Base-by-base conservation (phyloP, 2,329 filamentous ascomycete species). In the Ceratocystis eucalypticola region DNA sequence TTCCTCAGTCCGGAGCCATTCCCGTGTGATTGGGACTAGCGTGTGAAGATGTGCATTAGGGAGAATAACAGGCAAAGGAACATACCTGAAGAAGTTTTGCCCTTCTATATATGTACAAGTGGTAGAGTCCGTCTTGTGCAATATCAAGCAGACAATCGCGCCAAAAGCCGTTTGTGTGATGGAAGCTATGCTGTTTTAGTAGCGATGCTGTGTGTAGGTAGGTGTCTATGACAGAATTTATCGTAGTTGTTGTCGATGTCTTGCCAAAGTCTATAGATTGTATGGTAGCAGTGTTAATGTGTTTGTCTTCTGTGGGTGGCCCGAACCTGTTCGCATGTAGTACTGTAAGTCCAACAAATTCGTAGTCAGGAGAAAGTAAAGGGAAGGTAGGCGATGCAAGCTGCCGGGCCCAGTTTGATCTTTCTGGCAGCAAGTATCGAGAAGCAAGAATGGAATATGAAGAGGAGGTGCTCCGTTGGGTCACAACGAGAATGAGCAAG, bases 241-340 rank as follows among this genome's bases (percentile, higher is more conserved):
- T 25, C 20, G 53, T 33, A 17, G 53, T 30, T 17, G 53, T 33
- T 28, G 28, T n/a, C 53, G 37, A 3, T 15, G 22, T 57, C 53
- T 57, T 30, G 25, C 30, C 37, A 41, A 41, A 5, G 53, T 30
- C 53, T 57, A 1, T 25, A 57, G 22, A 22, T 57, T 15, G 22
- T 17, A 25, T 50, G 22, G 22, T 17, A 30, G 53, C 10, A 28
- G 53, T 57, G 28, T 57, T 28, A 57, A 57, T 57, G 25, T 57
- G 46, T 53, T 64, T 64, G 62, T 55, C n/a, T 53, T 22, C 77
- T 78, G 77, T 76, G 75, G 74, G 72, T 74, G 76, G 72, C 76
- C 77, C 73, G 75, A 77, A 77, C 75, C 75, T 77, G 76, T 78
- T 78, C 76, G 76, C 76, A 46, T 25, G 10, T 10, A 63, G 17